Conservation (phyloP, 768 basidiomycete genomes). For the Fomitopsis pulvina region DNA sequence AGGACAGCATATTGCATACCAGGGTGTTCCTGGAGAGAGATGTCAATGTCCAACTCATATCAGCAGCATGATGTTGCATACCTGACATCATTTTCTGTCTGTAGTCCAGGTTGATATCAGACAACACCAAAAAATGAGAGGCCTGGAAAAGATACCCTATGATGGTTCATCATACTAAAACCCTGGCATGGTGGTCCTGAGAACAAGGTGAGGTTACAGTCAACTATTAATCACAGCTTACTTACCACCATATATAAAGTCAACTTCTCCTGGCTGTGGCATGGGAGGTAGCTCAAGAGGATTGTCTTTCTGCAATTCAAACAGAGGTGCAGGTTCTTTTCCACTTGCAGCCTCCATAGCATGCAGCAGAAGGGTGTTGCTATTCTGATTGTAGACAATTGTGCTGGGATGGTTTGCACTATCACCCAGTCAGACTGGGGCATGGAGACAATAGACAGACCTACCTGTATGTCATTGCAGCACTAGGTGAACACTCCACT, state of each 20-base stretch:
- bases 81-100: slow-evolving; percentile 61
- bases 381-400: slow-evolving; percentile 58
- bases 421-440: slow-evolving; percentile 2
- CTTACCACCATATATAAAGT: slow-evolving; percentile 71
- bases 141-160: slow-evolving; percentile 42
- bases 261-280: slow-evolving; percentile 54
- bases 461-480: slow-evolving; percentile 59
- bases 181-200: slow-evolving; percentile 74
- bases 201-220: neutral
- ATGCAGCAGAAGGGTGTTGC: slow-evolving; percentile 52
- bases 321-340: slow-evolving; percentile 32
- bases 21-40: slow-evolving; percentile 55
- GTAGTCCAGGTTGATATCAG: too few relatives aligned
- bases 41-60: too few relatives aligned
- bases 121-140: neutral
- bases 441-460: slow-evolving; percentile 9
- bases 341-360: slow-evolving; percentile 44
- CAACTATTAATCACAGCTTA: slow-evolving; percentile 1
- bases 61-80: slow-evolving; percentile 16
- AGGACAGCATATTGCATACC: slow-evolving; percentile 64
- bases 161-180: slow-evolving; percentile 59
- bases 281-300: slow-evolving; percentile 32
- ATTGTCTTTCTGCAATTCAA: slow-evolving; percentile 29
- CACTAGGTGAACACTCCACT: slow-evolving; percentile 56
- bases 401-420: slow-evolving; percentile 59